These are phyloP conservation scores for Sugiyamaella paludigena DNA, from an alignment of 1,139 yeast species.

Conservation along the genomic window DNA sequence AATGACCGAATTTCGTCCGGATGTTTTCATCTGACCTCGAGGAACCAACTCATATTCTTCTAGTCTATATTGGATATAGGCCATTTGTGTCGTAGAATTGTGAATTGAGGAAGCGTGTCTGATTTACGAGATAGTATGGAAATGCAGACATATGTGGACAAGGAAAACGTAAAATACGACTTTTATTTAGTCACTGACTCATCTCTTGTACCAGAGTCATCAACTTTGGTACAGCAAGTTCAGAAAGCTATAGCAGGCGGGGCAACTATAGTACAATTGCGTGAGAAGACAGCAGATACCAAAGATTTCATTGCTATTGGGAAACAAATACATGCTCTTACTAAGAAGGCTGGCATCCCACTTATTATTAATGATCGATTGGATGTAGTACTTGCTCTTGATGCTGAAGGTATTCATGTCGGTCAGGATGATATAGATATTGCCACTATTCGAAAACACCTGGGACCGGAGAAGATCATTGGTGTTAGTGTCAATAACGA, in stretches of 20 bases:
- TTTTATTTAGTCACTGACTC: constrained; percentile 82
- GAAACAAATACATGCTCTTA: constrained; percentile 54
- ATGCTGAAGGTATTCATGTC: constrained; percentile 90
- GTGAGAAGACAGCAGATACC: constrained; percentile 77
- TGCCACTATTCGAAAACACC: constrained; percentile 52
- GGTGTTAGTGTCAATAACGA: constrained; percentile 73
- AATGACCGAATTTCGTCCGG: too few relatives aligned
- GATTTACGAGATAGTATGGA: too few relatives aligned
- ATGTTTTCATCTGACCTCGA: too few relatives aligned
- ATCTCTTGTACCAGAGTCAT: constrained; percentile 64
- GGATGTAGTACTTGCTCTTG: constrained; percentile 86
- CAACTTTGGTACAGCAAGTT: constrained; percentile 52
- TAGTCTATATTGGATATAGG: neutral
- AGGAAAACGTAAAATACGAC: constrained; percentile 50
- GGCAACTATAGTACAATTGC: constrained; percentile 74
- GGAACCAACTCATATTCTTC: too few relatives aligned
- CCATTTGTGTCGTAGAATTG: neutral
- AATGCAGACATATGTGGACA: neutral
- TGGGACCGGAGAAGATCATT: constrained; percentile 72
- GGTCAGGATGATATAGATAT: constrained; percentile 90
- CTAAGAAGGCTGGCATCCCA: constrained; percentile 62
- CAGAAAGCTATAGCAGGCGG: constrained; percentile 65
- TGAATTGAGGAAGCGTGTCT: too few relatives aligned
- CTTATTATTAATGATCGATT: constrained; percentile 83
- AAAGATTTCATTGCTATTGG: constrained; percentile 67